phyloP scores from a whole-genome alignment of 1,284 basidiomycete species.

The Microbotryum intermedium region DNA sequence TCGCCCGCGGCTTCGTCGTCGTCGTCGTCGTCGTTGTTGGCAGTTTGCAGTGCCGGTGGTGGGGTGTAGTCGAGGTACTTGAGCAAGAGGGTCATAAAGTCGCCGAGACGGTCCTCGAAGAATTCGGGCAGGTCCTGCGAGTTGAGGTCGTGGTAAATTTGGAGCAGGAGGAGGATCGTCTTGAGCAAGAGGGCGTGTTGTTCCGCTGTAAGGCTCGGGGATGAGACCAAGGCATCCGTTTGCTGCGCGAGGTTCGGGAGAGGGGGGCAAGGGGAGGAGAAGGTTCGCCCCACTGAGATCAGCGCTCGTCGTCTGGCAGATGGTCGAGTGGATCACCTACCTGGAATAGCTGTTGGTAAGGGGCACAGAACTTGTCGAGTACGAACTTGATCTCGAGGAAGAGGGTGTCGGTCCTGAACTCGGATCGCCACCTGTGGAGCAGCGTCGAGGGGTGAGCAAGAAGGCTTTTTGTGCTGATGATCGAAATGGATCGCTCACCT shows the following conservation, averaged over 20 bases:
- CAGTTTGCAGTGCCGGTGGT: conserved; percentile 45
- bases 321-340: conserved; percentile 33
- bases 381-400: conserved; percentile 91
- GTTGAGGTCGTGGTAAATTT: conserved; percentile 88
- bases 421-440: conserved; percentile 63
- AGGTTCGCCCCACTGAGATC: conserved; percentile 43
- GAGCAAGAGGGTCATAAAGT: conserved; percentile 72
- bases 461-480: not conserved
- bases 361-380: conserved; percentile 67
- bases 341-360: conserved; percentile 75
- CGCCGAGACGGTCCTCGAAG: conserved; percentile 78
- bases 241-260: conserved; percentile 31
- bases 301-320: not conserved
- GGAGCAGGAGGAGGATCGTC: conserved; percentile 66
- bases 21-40: conserved; percentile 45
- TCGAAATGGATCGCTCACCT: conserved; percentile 38
- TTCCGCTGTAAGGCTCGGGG: conserved; percentile 35
- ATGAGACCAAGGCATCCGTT: conserved; percentile 44
- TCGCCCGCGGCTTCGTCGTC: conserved; percentile 76
- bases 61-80: conserved; percentile 72
- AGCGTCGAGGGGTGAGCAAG: not conserved
- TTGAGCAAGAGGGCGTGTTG: conserved; percentile 52
- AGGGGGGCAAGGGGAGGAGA: conserved; percentile 16
- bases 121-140: conserved; percentile 91
- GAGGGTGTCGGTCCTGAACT: conserved; percentile 76